Base-by-base conservation (phyloP, 805 yeast genomes). In the Saccharomycopsis sp. region DNA sequence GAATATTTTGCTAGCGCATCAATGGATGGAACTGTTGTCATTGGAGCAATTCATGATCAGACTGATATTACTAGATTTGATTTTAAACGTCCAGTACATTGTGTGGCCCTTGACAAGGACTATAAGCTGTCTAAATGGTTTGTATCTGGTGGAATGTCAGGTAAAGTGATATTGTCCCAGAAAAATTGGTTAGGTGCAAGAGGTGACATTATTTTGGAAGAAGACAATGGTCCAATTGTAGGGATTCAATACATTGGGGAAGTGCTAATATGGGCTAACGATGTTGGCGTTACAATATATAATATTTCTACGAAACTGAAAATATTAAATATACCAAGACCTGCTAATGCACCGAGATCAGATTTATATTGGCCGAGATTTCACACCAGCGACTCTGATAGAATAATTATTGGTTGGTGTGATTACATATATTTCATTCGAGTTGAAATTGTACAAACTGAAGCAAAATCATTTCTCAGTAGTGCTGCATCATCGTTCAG, bases 21-120 rank as follows among this genome's bases (percentile, higher is more conserved):
- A 0, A 81, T 90, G 67, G 98, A 93, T 59, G 98, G 98, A 0
- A 84, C 95, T 0, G 83, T 90, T 0, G 87, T 87, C 1, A 74
- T 87, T 3, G 93, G 96, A 0, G 74, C 88, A 2, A 65, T 85
- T 1, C 47, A 52, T 1, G 84, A 81, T 51, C 75, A 75, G 16
- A 63, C 67, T 3, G 93, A 83, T 53, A 75, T 83, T 2, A 67
- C 72, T 0, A 88, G 87, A 2, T 81, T 75, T 53, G 95, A 89
- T 61, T 85, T 88, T 60, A 81, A 83, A 54, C 67, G 97, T 23
- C 97, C 97, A 0, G 74, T 93, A 0, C 94, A 88, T 57, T 79
- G 95, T 0, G 94, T 90, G 2, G 85, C 87, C 0, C 61, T 93
- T 4, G 93, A 85, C 53, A 77, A 78, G 8, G 75, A 80, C 45